Evolutionary conservation across 2,329 filamentous ascomycete genomes (phyloP), one percentile per base, ranked within the genome.

Genomic region (Hirsutella thompsonii): DNA sequence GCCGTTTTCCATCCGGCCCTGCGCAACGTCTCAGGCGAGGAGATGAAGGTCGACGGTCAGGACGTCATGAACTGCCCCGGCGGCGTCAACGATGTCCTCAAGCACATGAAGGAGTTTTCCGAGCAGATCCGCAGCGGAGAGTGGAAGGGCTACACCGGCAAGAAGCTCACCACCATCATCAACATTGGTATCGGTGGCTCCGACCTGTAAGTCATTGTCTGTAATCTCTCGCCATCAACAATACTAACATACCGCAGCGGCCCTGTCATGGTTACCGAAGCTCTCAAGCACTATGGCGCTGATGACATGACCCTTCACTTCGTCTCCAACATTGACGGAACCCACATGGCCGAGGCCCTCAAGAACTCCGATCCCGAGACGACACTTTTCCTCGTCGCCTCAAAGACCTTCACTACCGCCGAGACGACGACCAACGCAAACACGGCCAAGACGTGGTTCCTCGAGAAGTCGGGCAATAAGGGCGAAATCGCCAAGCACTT

Each of bases 281-380:
- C 92, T 36, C 78, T 98, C 55, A 96, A 95, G 75, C 76, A 88
- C 59, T 98, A 98, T 63, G 85, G 86, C 38, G 81, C 87, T 60
- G 76, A 80, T 46, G 81, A 83, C 64, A 76, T 88, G 69, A 95
- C 81, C 49, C 76, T 96, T 36, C 90, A 96, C 75, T 98, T 98
- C 56, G 92, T 98, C 52, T 96, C 90, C 70, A 98, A 98, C 76
- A 96, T 98, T 59, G 92, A 98, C 61, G 92, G 92, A 52, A 98
- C 92, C 42, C 92, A 98, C 70, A 87, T 96, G 61, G 85, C 88
- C 37, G 92, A 98, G 69, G 89, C 92, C 39, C 77, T 96, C 46
- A 81, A 79, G 59, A 68, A 80, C 55, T 94, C 90, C 8, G 80
- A 98, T 63, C 90, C 90, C 38, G 92, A 98, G 71, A 95, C 90